A percentile compares a stretch with the other conserved stretches of the same genome.
Evolutionary conservation across 306 rosid genomes (phyloP).

Genomic region (Prunus mume): DNA sequence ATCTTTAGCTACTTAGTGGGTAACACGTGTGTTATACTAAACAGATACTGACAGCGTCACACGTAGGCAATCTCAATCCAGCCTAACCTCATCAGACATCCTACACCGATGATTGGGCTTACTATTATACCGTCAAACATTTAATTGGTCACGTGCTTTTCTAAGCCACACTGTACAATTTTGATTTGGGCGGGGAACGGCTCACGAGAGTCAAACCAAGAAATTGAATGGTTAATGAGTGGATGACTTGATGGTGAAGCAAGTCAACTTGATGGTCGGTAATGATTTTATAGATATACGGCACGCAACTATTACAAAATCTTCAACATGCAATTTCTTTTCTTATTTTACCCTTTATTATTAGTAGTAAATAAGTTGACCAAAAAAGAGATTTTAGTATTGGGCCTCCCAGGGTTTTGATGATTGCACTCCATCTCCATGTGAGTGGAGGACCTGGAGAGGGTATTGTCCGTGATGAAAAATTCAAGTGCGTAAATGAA

Average conservation of each 20-base stretch:
- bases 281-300: neutral
- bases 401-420: neutral
- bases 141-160: neutral
- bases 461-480: neutral
- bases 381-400: too few species aligned
- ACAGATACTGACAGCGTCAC: slow-evolving; percentile 1
- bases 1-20: neutral
- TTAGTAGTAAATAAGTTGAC: too few species aligned
- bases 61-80: slow-evolving; percentile 3
- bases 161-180: too few species aligned
- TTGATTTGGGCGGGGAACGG: neutral
- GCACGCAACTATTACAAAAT: neutral
- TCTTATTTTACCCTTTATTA: neutral
- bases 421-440: neutral
- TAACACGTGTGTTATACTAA: slow-evolving; percentile 4
- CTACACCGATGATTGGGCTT: neutral
- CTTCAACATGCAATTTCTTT: neutral
- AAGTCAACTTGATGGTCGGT: slow-evolving; percentile 42
- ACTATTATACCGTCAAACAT: neutral
- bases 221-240: neutral
- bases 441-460: neutral
- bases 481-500: neutral
- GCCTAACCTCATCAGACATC: neutral
- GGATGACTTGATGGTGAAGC: neutral
- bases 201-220: neutral